Percentiles rank a stretch among this genome's conserved stretches.
Evolutionary conservation across 176 grass and related monocot species (phyloP).

Genomic region (Alopecurus myosuroides): DNA sequence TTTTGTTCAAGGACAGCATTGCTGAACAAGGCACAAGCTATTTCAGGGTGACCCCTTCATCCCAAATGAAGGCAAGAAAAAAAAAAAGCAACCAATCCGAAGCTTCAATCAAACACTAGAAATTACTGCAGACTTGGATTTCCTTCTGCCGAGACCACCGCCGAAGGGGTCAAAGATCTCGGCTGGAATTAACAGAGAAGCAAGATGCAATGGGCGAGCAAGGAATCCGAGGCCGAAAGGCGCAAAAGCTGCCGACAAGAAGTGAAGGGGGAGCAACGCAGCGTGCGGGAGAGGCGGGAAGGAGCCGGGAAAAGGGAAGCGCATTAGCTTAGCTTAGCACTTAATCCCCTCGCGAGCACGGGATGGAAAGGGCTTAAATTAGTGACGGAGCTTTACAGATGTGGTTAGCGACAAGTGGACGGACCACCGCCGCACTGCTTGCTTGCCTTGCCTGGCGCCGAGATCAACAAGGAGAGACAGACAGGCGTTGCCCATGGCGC

Average conservation of each 20-base stretch:
- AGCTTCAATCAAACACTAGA: not conserved
- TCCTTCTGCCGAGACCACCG: not conserved
- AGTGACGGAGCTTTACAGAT: conserved; percentile 29
- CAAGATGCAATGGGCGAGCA: conserved; percentile 3
- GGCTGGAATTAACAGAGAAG: conserved; percentile 21
- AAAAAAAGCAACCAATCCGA: not conserved
- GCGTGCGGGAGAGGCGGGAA: conserved; percentile 4
- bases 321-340: conserved; percentile 35
- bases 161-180: conserved; percentile 5
- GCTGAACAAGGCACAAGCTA: not conserved
- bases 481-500: conserved; percentile 35
- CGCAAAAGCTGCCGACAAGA: conserved; percentile 31
- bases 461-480: conserved; percentile 40
- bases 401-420: conserved; percentile 33
- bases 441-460: conserved; percentile 26
- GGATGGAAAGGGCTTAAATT: conserved; percentile 14
- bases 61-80: not conserved
- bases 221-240: conserved; percentile 36
- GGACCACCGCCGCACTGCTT: conserved; percentile 30
- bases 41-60: conserved; percentile 2
- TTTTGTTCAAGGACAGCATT: conserved; percentile 35
- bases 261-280: conserved; percentile 27
- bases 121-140: not conserved
- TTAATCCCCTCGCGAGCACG: conserved; percentile 28
- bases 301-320: conserved; percentile 21